Percentiles rank a stretch among this genome's conserved stretches.
These are phyloP conservation scores for Hortiboletus rubellus DNA, from an alignment of 1,284 basidiomycete species.

Conservation along the genomic window DNA sequence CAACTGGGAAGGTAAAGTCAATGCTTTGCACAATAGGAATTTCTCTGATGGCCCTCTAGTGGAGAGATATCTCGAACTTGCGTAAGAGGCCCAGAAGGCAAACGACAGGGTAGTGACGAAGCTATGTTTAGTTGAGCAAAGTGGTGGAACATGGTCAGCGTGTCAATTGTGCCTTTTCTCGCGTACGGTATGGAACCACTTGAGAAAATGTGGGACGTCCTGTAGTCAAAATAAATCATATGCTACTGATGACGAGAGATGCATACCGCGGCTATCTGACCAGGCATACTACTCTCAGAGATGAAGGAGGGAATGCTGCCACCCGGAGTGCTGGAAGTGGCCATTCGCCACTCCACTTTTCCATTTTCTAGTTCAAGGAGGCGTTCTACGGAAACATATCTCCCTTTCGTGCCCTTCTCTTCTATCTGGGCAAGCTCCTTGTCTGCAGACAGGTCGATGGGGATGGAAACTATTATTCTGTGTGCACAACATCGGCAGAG, in stretches of 20 bases:
- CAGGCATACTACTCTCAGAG: slow-evolving; percentile 56
- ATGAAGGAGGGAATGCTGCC: slow-evolving; percentile 67
- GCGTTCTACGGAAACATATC: slow-evolving; percentile 69
- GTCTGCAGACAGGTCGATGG: slow-evolving; percentile 62
- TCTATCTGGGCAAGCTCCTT: slow-evolving; percentile 60
- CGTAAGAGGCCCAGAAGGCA: slow-evolving; percentile 39
- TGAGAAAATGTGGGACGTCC: slow-evolving; percentile 69
- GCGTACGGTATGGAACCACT: slow-evolving; percentile 42
- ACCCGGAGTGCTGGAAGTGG: slow-evolving; percentile 71
- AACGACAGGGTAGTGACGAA: neutral
- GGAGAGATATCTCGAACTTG: slow-evolving; percentile 82
- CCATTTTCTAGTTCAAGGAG: slow-evolving; percentile 63
- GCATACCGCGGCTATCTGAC: slow-evolving; percentile 60
- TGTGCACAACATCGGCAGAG: neutral
- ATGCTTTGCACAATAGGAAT: neutral
- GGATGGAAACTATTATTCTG: slow-evolving; percentile 70
- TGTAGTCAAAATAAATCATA: slow-evolving; percentile 28
- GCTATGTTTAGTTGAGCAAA: neutral
- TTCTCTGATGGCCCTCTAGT: slow-evolving; percentile 47
- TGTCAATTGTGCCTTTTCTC: slow-evolving; percentile 31
- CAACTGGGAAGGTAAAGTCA: slow-evolving; percentile 82
- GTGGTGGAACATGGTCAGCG: slow-evolving; percentile 8
- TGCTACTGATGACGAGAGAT: neutral
- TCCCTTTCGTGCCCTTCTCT: slow-evolving; percentile 64
- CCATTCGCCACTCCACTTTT: slow-evolving; percentile 75